phyloP scores from a whole-genome alignment of 345 rosid species.

The Raphanus sativus region DNA sequence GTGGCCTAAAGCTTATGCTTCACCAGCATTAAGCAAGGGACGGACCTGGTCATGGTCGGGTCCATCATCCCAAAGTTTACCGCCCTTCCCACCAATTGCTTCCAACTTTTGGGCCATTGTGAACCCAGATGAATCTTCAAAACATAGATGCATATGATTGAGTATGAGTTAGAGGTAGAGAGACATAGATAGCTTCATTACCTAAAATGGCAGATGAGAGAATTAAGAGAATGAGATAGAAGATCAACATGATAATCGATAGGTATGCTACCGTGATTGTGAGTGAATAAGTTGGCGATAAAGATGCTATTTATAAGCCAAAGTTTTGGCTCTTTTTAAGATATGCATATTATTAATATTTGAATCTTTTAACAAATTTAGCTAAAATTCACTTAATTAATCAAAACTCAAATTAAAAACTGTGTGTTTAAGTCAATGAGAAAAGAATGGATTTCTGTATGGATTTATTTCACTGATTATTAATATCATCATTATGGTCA shows the following conservation, averaged over 20 bases:
- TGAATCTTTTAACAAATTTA: too few species aligned
- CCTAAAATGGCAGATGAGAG: not conserved
- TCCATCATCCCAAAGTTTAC: constrained; percentile 26
- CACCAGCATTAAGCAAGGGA: too few species aligned
- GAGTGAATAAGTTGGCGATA: not conserved
- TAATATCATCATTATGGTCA: too few species aligned
- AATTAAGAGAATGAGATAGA: not conserved
- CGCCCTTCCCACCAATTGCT: constrained; percentile 22
- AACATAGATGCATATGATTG: not conserved
- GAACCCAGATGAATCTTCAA: not conserved
- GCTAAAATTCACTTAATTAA: too few species aligned
- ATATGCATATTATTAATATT: not conserved
- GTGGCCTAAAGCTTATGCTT: too few species aligned
- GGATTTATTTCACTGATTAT: too few species aligned
- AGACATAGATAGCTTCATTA: not conserved
- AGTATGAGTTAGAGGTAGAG: not conserved
- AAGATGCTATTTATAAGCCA: not conserved
- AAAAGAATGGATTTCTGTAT: too few species aligned
- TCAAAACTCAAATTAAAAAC: too few species aligned
- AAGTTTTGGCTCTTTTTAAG: not conserved
- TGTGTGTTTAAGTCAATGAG: too few species aligned
- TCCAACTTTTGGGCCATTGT: constrained; percentile 14
- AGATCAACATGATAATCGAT: not conserved
- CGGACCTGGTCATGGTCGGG: not conserved
- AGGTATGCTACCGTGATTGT: not conserved